Base-by-base conservation (phyloP, 441 rosid species). In the Gossypium aridum region DNA sequence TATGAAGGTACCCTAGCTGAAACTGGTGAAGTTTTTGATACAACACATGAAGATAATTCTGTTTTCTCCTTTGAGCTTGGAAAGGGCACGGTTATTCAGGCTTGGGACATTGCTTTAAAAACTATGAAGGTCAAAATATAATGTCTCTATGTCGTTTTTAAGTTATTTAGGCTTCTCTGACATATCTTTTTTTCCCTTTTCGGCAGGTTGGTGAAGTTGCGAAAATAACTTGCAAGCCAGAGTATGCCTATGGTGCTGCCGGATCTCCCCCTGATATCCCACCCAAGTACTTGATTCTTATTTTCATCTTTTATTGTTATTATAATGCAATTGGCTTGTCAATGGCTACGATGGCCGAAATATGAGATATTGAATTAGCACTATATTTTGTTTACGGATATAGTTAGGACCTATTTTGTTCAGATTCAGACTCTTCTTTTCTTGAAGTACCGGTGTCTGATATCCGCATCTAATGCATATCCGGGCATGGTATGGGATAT, bases 231-330 rank as follows among this genome's bases (percentile, higher is more conserved):
- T 96, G 98, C 88, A 93, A 90, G 83, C 95, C 98, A 34, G 98
- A 93, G 43, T 92, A 93, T 83, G 98, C 97, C 39, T 93, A 92
- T 73, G 97, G 99, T 49, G 82, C 85, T 64, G 86, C 86, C n/a
- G 99, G 97, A 28, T 92, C 97, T 76, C 91, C 96, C 57, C 97
- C 98, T 0, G 97, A 92, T 72, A 86, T 96, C 75, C 98, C 98
- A 64, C 87, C 99, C 1, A 73, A 86, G 99, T 93, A 92, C 76
- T 80, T 64, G 61, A 2, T 53, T 39, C 34, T 69, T 57, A 31
- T 12, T 59, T 12, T 26, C 45, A 17, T 70, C 23, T 25, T 55
- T 63, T 47, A 4, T 5, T 49, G 22, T 67, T 45, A 16, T 59
- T 5, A 17, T 23, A 19, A 17, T 56, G 61, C 26, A 20, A 19